These are phyloP conservation scores for Nectriaceae sp. DNA, from an alignment of 2,329 filamentous ascomycete species.

Conservation along the genomic window DNA sequence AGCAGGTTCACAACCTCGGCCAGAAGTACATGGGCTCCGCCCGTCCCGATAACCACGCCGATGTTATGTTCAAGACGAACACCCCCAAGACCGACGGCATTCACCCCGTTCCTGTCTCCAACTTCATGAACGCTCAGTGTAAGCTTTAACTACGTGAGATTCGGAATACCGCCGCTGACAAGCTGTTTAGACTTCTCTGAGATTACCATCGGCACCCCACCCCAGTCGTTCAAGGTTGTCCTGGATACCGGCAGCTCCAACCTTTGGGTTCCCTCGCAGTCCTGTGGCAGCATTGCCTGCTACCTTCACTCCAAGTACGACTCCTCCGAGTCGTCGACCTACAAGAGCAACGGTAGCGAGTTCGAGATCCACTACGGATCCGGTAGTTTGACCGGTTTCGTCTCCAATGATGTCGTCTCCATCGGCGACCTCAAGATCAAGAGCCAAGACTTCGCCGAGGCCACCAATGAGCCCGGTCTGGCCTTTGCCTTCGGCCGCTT, in stretches of 20 bases:
- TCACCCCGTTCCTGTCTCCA: constrained; percentile 87
- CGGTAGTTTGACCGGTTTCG: constrained; percentile 88
- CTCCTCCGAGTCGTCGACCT: constrained; percentile 82
- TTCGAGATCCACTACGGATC: constrained; percentile 97
- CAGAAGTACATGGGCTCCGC: constrained; percentile 89
- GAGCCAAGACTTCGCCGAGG: constrained; percentile 93
- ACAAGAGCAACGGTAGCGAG: constrained; percentile 88
- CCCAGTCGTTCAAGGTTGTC: constrained; percentile 97
- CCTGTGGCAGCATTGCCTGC: constrained; percentile 95
- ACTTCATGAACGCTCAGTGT: constrained; percentile 99
- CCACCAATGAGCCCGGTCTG: constrained; percentile 90
- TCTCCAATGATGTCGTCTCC: constrained; percentile 82
- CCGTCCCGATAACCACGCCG: constrained; percentile 67
- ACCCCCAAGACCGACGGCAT: constrained; percentile 64
- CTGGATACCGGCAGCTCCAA: constrained; percentile 99
- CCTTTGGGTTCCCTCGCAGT: constrained; percentile 91
- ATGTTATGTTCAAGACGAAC: constrained; percentile 79
- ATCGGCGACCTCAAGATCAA: constrained; percentile 91
- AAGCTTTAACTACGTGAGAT: constrained; percentile 42
- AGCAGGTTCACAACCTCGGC: constrained; percentile 78
- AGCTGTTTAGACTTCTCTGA: constrained; percentile 84
- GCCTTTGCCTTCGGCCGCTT: constrained; percentile 98
- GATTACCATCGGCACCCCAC: constrained; percentile 87
- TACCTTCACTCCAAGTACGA: constrained; percentile 98
- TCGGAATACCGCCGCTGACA: not conserved